Base-by-base conservation (phyloP, 73 alveolate species). In the Paramecium caudatum region DNA sequence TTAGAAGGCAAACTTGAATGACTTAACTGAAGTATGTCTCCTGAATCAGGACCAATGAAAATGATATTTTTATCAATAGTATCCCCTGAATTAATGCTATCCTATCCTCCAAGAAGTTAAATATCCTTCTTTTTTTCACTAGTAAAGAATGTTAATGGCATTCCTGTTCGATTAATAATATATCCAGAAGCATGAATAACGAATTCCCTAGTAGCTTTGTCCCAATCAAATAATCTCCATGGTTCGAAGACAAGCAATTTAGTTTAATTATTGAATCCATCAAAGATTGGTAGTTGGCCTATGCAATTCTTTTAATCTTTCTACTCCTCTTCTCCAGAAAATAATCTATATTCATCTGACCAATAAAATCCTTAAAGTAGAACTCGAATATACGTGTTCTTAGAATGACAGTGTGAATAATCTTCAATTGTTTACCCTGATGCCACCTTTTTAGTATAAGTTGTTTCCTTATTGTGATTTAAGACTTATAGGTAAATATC, bases 11-110 rank as follows among this genome's bases (percentile, higher is more conserved):
- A 65, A 32, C 50, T 25, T 32, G 61, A 30, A 65, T 65, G 50
- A 65, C 55, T 30, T 21, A 65, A 65, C 16, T 9, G n/a, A 16
- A 83, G 30, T 12, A n/a, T 12, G 9, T 83, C 46, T 0, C 91
- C 91, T 3, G 70, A 55, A 0, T 83, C 91, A 1, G 13, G 8
- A n/a, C 85, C 68, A 3, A 83, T 12, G 10, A 61, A 21, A 37
- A 50, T 36, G 16, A 83, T 55, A 8, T 83, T 32, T 25, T 41
- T 55, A 16, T 83, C 61, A 19, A 83, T 15, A 16, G 74, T 19
- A n/a, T 83, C 91, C 36, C 82, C 91, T 55, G 55, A 33, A 83
- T 83, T 55, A 2, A 83, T 25, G 0, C 49, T 5, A 10, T 49
- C 32, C 39, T 32, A 32, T 34, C 91, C 91, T n/a, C 70, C 91